A percentile compares a stretch with the other conserved stretches of the same genome.
These are phyloP conservation scores for Trypanosoma cruzi DNA, from an alignment of 208 protist species.

Conservation along the genomic window DNA sequence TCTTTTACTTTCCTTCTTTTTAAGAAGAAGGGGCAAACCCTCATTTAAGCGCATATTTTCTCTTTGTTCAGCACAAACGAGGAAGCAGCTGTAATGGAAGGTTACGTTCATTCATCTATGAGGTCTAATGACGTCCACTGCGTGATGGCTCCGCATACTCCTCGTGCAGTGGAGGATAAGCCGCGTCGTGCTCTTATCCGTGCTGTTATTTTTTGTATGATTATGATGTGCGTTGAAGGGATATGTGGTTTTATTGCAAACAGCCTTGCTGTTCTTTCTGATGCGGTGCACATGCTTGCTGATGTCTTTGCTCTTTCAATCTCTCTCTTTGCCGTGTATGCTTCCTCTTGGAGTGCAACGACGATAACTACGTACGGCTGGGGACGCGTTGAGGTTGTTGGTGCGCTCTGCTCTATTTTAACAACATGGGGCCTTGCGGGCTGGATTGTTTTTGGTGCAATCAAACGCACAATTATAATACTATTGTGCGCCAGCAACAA, in stretches of 20 bases:
- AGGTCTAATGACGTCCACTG: background rate
- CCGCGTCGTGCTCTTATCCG: background rate
- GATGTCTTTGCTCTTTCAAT: slow-evolving; percentile 52
- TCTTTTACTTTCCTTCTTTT: too few species aligned
- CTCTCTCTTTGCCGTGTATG: slow-evolving; percentile 37
- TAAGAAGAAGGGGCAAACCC: too few species aligned
- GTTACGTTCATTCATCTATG: too few species aligned
- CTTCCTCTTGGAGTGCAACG: slow-evolving; percentile 26
- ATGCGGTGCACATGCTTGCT: slow-evolving; percentile 54
- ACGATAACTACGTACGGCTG: slow-evolving; percentile 39
- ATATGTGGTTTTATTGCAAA: slow-evolving; percentile 45
- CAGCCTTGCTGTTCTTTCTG: slow-evolving; percentile 49
- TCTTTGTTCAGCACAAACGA: background rate
- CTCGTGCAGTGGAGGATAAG: background rate
- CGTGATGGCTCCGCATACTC: background rate
- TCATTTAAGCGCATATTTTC: too few species aligned
- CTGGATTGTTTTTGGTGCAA: slow-evolving; percentile 37
- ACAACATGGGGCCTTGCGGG: slow-evolving; percentile 47
- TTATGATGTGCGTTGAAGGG: slow-evolving; percentile 53
- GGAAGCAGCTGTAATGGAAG: background rate
- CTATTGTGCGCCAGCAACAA: slow-evolving; percentile 14
- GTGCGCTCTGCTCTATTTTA: slow-evolving; percentile 43
- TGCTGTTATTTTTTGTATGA: slow-evolving; percentile 23
- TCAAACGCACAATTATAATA: slow-evolving; percentile 19
- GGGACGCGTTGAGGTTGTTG: slow-evolving; percentile 50